phyloP scores from a whole-genome alignment of 2,329 filamentous ascomycete genomes.

The Ophiostoma quercus region DNA sequence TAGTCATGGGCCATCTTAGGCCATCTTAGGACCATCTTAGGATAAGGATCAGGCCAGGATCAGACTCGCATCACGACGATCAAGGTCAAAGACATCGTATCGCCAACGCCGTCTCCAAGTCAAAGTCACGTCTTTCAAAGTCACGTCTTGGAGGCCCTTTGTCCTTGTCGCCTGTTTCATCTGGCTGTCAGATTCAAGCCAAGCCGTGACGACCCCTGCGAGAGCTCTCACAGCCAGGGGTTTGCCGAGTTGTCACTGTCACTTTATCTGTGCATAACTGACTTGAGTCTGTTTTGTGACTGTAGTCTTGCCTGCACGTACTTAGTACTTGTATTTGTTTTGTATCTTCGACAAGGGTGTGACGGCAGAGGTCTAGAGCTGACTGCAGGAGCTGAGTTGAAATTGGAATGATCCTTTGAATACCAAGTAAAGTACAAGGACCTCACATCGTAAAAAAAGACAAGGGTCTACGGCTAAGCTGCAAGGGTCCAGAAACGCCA shows the following conservation, averaged over 20 bases:
- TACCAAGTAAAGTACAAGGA: neutral
- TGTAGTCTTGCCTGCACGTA: neutral
- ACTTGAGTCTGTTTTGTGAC: neutral
- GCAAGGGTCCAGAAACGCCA: neutral
- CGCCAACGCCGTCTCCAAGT: neutral
- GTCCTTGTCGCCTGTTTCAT: neutral
- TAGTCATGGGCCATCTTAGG: too few relatives aligned
- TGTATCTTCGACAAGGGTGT: neutral
- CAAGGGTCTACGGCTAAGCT: neutral
- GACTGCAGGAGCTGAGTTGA: neutral
- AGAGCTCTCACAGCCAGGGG: neutral
- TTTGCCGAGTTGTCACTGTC: neutral
- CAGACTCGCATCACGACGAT: neutral
- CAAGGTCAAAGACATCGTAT: neutral
- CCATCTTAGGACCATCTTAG: too few relatives aligned
- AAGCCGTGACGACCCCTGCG: neutral
- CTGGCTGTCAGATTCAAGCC: neutral
- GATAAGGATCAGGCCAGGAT: neutral
- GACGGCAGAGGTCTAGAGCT: too few relatives aligned
- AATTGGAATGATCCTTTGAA: neutral
- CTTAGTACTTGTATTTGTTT: neutral
- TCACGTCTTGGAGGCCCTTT: neutral
- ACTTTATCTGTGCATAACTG: neutral
- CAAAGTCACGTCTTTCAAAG: neutral
- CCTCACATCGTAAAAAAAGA: neutral